phyloP scores from a whole-genome alignment of 345 rosid species.

The Luvunga scandens region DNA sequence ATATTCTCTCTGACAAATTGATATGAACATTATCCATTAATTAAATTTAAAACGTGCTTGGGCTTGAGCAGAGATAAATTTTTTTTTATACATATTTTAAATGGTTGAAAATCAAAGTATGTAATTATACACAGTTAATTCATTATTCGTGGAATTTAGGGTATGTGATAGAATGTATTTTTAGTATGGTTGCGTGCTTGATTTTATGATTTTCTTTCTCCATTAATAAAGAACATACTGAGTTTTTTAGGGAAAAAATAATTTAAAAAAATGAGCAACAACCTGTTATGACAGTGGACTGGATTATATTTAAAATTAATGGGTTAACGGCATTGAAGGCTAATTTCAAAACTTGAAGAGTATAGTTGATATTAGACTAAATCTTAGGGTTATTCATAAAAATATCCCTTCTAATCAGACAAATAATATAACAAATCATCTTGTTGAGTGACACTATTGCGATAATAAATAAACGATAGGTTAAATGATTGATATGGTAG shows the following conservation, averaged over 20 bases:
- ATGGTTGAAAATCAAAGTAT: too few species aligned
- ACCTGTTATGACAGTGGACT: too few species aligned
- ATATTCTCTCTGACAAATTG: neutral
- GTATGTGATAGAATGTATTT: too few species aligned
- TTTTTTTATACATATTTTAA: too few species aligned
- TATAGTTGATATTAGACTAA: neutral
- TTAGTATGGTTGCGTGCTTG: too few species aligned
- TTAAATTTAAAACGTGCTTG: neutral
- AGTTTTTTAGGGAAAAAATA: neutral
- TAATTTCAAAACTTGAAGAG: neutral
- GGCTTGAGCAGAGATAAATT: neutral
- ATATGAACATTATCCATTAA: constrained; percentile 1
- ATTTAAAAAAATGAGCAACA: too few species aligned
- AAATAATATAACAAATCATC: neutral
- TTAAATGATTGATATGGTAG: constrained; percentile 21
- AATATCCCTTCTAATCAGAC: neutral
- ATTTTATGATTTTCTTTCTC: too few species aligned
- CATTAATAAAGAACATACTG: too few species aligned
- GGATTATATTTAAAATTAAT: too few species aligned
- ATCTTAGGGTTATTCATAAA: neutral
- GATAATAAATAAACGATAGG: neutral
- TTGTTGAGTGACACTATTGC: too few species aligned
- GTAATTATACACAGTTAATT: too few species aligned
- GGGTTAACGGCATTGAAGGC: neutral
- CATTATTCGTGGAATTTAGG: too few species aligned